Evolutionary conservation across 116 monocot species (phyloP).

Genomic region (Phalaenopsis hybrid): DNA sequence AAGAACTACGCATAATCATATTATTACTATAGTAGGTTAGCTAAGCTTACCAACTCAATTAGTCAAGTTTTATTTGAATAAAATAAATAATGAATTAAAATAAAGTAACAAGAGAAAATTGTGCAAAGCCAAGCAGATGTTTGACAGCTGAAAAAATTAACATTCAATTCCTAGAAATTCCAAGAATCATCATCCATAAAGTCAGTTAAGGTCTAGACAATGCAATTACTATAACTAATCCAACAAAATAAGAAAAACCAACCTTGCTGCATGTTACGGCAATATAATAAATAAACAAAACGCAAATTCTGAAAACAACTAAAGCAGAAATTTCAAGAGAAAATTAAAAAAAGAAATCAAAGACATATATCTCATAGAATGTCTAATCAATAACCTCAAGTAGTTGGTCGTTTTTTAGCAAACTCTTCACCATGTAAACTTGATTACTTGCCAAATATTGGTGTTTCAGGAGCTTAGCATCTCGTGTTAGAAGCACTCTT

Average conservation of each 20-base stretch:
- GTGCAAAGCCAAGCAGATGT: background rate
- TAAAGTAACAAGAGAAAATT: no score
- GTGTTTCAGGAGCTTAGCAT: conserved; percentile 77
- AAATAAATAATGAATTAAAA: no score
- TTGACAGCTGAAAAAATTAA: background rate
- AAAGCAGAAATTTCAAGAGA: background rate
- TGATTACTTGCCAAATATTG: conserved; percentile 73
- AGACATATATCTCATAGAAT: background rate
- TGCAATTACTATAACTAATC: background rate
- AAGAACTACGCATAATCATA: no score
- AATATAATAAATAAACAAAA: background rate
- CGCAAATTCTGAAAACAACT: conserved; percentile 2
- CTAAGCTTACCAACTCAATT: no score
- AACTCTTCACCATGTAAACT: conserved; percentile 73
- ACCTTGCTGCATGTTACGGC: background rate
- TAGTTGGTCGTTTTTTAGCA: conserved; percentile 92
- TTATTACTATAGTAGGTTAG: no score
- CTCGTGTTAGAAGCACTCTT: conserved; percentile 77
- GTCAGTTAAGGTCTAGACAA: background rate
- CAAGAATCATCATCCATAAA: background rate
- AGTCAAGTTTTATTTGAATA: no score
- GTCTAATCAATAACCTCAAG: conserved; percentile 52
- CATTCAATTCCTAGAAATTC: background rate
- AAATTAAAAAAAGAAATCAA: background rate
- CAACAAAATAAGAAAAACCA: background rate